A percentile compares a stretch with the other conserved stretches of the same genome.
Evolutionary conservation across 768 basidiomycete species (phyloP).

Genomic region (Russula griseocarnosa): DNA sequence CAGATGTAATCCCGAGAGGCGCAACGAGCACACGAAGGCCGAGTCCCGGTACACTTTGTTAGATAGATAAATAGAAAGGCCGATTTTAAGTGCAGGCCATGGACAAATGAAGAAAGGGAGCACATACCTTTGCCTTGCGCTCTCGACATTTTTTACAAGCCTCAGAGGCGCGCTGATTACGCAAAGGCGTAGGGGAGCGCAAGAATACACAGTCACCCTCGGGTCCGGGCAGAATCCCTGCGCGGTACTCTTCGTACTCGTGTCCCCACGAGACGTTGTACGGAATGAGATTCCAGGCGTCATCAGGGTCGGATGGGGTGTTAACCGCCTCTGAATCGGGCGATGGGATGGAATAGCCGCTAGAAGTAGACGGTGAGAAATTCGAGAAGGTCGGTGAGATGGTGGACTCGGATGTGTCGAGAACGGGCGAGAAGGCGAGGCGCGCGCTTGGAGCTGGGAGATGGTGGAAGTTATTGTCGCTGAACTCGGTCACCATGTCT

Average conservation of each 20-base stretch:
- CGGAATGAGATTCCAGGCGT: conserved; percentile 39
- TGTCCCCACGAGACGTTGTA: conserved; percentile 41
- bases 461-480: conserved; percentile 17
- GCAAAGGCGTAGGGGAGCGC: conserved; percentile 40
- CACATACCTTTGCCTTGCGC: conserved; percentile 40
- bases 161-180: conserved; percentile 37
- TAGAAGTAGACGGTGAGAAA: conserved; percentile 27
- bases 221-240: conserved; percentile 38
- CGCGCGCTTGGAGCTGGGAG: conserved; percentile 22
- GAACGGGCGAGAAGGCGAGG: conserved; percentile 15
- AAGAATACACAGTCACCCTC: conserved; percentile 40
- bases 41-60: conserved; percentile 37
- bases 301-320: conserved; percentile 28
- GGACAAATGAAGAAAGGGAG: background rate
- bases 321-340: conserved; percentile 6
- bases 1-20: conserved; percentile 36
- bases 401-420: conserved; percentile 21
- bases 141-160: conserved; percentile 41
- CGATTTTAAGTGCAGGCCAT: conserved; percentile 6
- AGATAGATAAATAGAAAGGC: background rate
- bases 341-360: conserved; percentile 24
- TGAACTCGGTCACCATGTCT: conserved; percentile 14
- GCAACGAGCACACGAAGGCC: conserved; percentile 39
- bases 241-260: conserved; percentile 35
- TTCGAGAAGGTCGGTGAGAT: conserved; percentile 25